phyloP scores from a whole-genome alignment of 495 filamentous ascomycete genomes.

The Xylaria longipes region DNA sequence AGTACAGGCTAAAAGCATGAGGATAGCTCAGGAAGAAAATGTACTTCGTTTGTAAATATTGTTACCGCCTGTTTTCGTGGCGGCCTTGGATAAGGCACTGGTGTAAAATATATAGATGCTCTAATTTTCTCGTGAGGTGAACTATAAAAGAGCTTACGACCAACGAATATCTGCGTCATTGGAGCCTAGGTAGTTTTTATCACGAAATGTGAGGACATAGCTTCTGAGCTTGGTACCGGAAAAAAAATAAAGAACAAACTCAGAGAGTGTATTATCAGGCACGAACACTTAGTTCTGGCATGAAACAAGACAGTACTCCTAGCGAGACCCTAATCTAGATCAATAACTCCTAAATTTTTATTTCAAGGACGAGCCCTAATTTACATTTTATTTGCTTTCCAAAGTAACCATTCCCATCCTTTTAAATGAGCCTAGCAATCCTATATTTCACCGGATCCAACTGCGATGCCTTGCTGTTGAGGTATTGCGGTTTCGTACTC shows the following conservation, averaged over 20 bases:
- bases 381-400: not conserved
- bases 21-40: not conserved
- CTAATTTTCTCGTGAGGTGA: not conserved
- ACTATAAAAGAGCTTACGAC: not conserved
- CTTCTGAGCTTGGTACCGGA: not conserved
- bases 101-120: not conserved
- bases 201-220: not conserved
- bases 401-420: not conserved
- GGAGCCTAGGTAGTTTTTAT: not conserved
- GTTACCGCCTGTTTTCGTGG: not conserved
- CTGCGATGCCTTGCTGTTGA: not conserved
- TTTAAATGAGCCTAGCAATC: not conserved
- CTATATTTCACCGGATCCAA: not conserved
- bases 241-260: not conserved
- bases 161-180: not conserved
- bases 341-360: not conserved
- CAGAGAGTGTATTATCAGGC: not conserved
- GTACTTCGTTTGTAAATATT: not conserved
- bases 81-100: not conserved
- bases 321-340: not conserved
- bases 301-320: not conserved
- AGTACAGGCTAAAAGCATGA: not conserved
- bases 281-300: not conserved
- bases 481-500: not conserved
- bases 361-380: not conserved